Conservation (phyloP, 208 protist genomes). For the Herpetomonas tarakana region DNA sequence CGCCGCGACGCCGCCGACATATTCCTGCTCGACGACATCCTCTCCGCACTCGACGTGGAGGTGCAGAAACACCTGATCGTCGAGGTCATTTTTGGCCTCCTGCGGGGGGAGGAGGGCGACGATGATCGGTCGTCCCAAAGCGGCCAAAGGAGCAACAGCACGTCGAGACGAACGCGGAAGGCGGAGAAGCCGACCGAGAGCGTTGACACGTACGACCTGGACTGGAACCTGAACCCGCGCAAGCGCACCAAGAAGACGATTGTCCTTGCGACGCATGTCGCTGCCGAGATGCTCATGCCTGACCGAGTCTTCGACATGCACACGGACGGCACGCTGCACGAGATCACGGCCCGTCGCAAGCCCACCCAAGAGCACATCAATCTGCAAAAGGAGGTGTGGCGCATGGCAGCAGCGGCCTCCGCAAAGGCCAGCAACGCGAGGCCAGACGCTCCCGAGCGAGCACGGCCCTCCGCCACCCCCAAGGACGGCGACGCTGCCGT, state of each 20-base stretch:
- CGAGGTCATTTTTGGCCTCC: conserved; percentile 62
- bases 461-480: background rate
- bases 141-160: background rate
- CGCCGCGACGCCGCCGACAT: conserved; percentile 53
- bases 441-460: background rate
- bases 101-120: conserved; percentile 27
- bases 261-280: conserved; percentile 42
- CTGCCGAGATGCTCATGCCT: conserved; percentile 30
- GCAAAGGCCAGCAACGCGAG: conserved; percentile 5
- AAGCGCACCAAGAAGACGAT: conserved; percentile 36
- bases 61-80: conserved; percentile 79
- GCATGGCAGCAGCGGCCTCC: conserved; percentile 25
- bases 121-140: background rate
- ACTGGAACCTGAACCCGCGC: background rate
- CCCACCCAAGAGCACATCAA: conserved; percentile 27
- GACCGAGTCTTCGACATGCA: conserved; percentile 44
- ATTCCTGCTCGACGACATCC: conserved; percentile 90
- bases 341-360: conserved; percentile 19
- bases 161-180: background rate
- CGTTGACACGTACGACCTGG: conserved; percentile 1
- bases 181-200: background rate
- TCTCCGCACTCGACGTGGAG: conserved; percentile 92
- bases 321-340: conserved; percentile 36
- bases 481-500: background rate
- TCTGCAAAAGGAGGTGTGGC: conserved; percentile 25